Evolutionary conservation across 2,329 filamentous ascomycete genomes (phyloP), one percentile per base, ranked within the genome.

Genomic region (Aphanoascus verrucosus): DNA sequence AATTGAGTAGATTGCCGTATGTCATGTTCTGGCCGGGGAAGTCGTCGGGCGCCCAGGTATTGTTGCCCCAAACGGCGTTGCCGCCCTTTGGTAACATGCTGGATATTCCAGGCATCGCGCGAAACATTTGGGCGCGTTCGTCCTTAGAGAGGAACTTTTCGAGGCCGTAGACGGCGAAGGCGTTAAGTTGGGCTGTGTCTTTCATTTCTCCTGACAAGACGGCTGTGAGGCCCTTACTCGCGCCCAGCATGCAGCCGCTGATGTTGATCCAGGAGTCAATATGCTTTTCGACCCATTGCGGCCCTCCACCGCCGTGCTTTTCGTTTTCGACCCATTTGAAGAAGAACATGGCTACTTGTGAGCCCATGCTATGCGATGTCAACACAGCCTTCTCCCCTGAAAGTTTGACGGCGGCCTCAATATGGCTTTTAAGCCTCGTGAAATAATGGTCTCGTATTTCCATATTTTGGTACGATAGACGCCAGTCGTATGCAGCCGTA

Each of bases 191-290:
- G 0, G 91, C 93, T 0, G 93, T 98, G 64, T 98, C 93, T 60
- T 91, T 88, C 93, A 98, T 98, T 69, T 98, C 93, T 31, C 93
- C 93, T 0, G 90, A 96, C 1, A 98, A 75, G 0, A 97, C 80
- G 0, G 93, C 91, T 0, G 93, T 87, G 35, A 97, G 73, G 55
- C 86, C 91, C 72, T 98, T 98, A 55, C 89, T 77, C 1, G 93
- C 89, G 12, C 93, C 93, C 5, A 98, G 82, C 91, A 98, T 96
- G 69, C 91, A 98, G 5, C 93, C 93, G 60, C 86, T 93, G 63
- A 98, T 89, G 67, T 98, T 98, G 74, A 98, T 94, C 90, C 94
- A 98, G 2, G 88, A 86, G 60, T 94, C 93, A 49, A 98, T 77
- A 64, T 96, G 80, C 15, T 78, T 79, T 55, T 98, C 90, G 0